phyloP scores from a whole-genome alignment of 805 yeast genomes.

The Yarrowia sp. region DNA sequence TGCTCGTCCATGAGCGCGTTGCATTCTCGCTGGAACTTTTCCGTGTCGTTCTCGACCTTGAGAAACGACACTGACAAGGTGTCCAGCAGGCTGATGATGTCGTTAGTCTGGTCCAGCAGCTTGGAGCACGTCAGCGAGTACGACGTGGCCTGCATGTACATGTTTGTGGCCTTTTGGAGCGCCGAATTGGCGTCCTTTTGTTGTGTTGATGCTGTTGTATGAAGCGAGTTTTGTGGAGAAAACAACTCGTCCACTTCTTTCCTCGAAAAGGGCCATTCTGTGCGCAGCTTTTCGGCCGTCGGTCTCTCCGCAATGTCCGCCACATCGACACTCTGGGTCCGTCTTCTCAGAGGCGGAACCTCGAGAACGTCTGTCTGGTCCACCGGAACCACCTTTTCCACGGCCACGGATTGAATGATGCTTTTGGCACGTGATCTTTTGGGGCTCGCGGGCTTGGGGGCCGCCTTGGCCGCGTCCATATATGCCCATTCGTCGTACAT shows the following conservation, averaged over 20 bases:
- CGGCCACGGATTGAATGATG: slow-evolving; percentile 36
- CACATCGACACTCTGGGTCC: slow-evolving; percentile 8
- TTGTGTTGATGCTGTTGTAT: not conserved
- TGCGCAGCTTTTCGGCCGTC: slow-evolving; percentile 2
- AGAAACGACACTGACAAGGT: slow-evolving; percentile 60
- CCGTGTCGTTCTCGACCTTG: slow-evolving; percentile 66
- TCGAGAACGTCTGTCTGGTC: slow-evolving; percentile 11
- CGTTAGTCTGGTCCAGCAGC: slow-evolving; percentile 34
- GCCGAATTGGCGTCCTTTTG: not conserved
- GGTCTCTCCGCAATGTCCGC: not conserved
- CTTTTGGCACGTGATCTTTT: slow-evolving; percentile 34
- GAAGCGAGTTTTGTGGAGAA: not conserved
- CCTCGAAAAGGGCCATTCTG: slow-evolving; percentile 35
- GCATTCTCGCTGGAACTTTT: slow-evolving; percentile 66
- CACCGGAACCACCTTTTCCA: slow-evolving; percentile 21
- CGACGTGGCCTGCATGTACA: slow-evolving; percentile 35
- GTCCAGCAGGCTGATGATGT: slow-evolving; percentile 49
- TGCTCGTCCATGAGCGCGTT: slow-evolving; percentile 59
- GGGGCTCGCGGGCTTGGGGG: slow-evolving; percentile 16
- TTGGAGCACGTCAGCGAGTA: slow-evolving; percentile 34
- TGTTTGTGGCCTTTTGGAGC: slow-evolving; percentile 11
- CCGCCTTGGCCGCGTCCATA: slow-evolving; percentile 41
- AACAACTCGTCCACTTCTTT: slow-evolving; percentile 10
- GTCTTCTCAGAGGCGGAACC: slow-evolving; percentile 18
- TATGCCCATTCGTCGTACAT: slow-evolving; percentile 51